Percentiles rank a stretch among this genome's conserved stretches.
phyloP scores from a whole-genome alignment of 208 protist genomes.

The Porcisia hertigi region DNA sequence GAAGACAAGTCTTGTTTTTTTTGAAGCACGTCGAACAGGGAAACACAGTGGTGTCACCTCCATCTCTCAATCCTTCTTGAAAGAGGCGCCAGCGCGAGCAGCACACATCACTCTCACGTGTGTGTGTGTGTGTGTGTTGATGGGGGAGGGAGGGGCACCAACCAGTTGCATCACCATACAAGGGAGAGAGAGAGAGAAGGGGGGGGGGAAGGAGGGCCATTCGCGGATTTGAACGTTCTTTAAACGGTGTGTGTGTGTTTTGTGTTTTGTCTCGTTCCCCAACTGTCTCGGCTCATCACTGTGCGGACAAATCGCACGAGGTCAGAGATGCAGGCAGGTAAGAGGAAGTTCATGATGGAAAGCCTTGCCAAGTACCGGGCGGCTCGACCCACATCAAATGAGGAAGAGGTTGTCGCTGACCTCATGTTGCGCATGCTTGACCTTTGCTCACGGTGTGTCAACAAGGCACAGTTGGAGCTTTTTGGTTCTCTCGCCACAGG shows the following conservation, averaged over 20 bases:
- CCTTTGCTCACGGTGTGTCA: slow-evolving; percentile 71
- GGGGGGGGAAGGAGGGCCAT: background rate
- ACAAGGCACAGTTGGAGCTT: slow-evolving; percentile 82
- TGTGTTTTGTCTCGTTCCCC: background rate
- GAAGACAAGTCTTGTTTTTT: too few species aligned
- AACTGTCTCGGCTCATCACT: background rate
- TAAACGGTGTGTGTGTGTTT: background rate
- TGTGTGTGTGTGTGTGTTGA: too few species aligned
- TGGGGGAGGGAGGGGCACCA: background rate
- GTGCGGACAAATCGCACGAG: background rate
- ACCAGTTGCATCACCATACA: background rate
- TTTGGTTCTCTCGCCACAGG: slow-evolving; percentile 87
- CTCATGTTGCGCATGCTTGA: slow-evolving; percentile 65
- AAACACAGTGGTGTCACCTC: too few species aligned
- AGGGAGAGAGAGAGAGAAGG: background rate
- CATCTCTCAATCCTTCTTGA: too few species aligned
- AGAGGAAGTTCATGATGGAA: slow-evolving; percentile 62
- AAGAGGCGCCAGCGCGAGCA: too few species aligned
- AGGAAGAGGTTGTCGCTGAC: slow-evolving; percentile 53
- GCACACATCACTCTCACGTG: too few species aligned
- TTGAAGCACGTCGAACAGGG: too few species aligned
- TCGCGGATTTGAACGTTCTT: background rate
- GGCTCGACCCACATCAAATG: slow-evolving; percentile 27
- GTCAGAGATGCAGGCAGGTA: slow-evolving; percentile 16
- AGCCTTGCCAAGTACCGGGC: slow-evolving; percentile 77